A percentile compares a stretch with the other conserved stretches of the same genome.
These are phyloP conservation scores for Colletotrichum cereale DNA, from an alignment of 2,329 filamentous ascomycete genomes.

Conservation along the genomic window DNA sequence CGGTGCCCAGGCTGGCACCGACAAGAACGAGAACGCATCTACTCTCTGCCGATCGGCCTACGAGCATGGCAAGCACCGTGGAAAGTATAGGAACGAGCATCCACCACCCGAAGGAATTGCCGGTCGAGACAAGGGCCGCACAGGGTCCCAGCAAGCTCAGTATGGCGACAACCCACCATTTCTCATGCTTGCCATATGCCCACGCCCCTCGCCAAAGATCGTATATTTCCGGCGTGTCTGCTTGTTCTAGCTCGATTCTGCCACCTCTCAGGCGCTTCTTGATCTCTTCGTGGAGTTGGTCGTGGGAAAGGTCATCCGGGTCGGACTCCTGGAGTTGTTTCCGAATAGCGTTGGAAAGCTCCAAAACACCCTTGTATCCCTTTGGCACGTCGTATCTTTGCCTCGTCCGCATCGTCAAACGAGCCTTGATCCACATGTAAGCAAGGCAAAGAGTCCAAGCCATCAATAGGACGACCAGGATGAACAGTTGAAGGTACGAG, in stretches of 20 bases:
- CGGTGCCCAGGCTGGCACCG: not conserved
- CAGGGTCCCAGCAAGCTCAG: constrained; percentile 9
- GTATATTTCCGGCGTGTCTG: not conserved
- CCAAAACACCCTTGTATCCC: constrained; percentile 33
- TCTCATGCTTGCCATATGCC: constrained; percentile 27
- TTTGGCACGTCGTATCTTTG: constrained; percentile 17
- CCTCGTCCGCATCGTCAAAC: constrained; percentile 24
- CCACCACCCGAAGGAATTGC: constrained; percentile 7
- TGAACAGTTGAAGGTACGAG: constrained; percentile 45
- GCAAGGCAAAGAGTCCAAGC: constrained; percentile 43
- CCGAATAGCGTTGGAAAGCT: constrained; percentile 23
- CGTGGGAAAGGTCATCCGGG: constrained; percentile 36
- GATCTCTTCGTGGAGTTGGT: constrained; percentile 41
- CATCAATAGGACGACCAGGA: constrained; percentile 30
- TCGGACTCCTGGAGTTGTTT: constrained; percentile 39
- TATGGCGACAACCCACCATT: constrained; percentile 23
- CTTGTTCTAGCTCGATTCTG: constrained; percentile 38
- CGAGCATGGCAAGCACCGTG: not conserved
- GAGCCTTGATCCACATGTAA: constrained; percentile 42
- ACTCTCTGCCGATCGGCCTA: constrained; percentile 22
- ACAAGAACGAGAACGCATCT: constrained; percentile 2
- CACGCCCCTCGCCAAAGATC: constrained; percentile 1
- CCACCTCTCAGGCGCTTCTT: constrained; percentile 41
- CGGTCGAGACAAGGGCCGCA: not conserved
- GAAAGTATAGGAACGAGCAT: not conserved